Evolutionary conservation across 495 filamentous ascomycete species (phyloP), one percentile per base, ranked within the genome.

Genomic region (Penicillium tannophilum): DNA sequence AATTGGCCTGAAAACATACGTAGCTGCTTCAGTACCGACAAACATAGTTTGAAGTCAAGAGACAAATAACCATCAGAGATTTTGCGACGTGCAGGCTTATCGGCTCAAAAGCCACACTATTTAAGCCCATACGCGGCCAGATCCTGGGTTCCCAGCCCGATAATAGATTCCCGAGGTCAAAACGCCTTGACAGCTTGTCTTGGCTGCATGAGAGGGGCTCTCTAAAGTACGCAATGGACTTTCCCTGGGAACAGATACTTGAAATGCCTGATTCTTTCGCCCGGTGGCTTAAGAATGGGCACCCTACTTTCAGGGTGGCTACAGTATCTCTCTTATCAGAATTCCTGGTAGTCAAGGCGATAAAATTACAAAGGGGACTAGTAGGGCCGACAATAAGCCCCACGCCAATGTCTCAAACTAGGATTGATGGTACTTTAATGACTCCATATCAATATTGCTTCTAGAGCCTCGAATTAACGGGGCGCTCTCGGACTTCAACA

Each of bases 141-240:
- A 26, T 17, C n/a, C 26, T 14, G 17, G n/a, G 23, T 31, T 33
- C 16, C 14, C 6, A 49, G 46, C 46, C 28, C 23, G 46, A 49
- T 49, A 49, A 50, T n/a, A 14, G 14, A 36, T 36, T 14, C 4
- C 5, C 26, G 14, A 3, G 47, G 23, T 31, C 47, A 41, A 41
- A 7, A 9, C 20, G 47, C 14, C 17, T 50, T 31, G n/a, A 31
- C 20, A 50, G n/a, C 47, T 50, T 11, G 14, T 10, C 47, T 50
- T 50, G 47, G 47, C 47, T 28, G 47, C 47, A 50, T 28, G 39
- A 41, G 33, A 23, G 39, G 45, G 20, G 45, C 45, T 47, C n/a
- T 24, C 9, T 5, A 26, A 50, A 17, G n/a, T 50, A 17, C 47
- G 47, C 47, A 17, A 14, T 50, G 47, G 26, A 17, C 47, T 33